phyloP scores from a whole-genome alignment of 176 grass and related monocot genomes.

The Paspalum vaginatum region DNA sequence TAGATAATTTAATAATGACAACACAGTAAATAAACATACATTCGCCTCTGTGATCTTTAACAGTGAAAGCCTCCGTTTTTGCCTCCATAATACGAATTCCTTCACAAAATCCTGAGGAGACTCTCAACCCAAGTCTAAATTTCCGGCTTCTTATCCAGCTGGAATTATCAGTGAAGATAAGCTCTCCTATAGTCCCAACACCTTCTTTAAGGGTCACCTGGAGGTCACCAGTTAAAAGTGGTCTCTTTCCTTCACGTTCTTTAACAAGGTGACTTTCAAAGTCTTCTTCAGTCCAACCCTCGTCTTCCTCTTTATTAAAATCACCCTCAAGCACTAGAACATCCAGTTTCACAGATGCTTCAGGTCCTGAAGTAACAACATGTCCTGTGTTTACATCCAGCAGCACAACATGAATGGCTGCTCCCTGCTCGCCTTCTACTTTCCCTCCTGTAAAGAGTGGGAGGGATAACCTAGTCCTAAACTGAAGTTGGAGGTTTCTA shows the following conservation, averaged over 20 bases:
- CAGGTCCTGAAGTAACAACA: slow-evolving; percentile 62
- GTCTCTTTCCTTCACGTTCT: slow-evolving; percentile 88
- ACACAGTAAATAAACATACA: slow-evolving; percentile 52
- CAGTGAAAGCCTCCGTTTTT: slow-evolving; percentile 91
- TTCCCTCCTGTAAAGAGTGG: slow-evolving; percentile 92
- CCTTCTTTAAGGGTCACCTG: slow-evolving; percentile 85
- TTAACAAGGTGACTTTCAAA: slow-evolving; percentile 75
- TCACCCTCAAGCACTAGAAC: slow-evolving; percentile 82
- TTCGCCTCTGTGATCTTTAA: slow-evolving; percentile 94
- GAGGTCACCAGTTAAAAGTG: slow-evolving; percentile 81
- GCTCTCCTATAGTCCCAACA: slow-evolving; percentile 83
- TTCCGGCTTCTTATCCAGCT: slow-evolving; percentile 92
- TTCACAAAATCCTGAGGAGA: slow-evolving; percentile 64
- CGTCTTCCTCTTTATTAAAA: slow-evolving; percentile 87
- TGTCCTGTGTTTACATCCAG: slow-evolving; percentile 62
- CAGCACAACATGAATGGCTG: slow-evolving; percentile 83
- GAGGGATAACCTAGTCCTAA: slow-evolving; percentile 64
- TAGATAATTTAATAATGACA: slow-evolving; percentile 32
- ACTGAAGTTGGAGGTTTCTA: slow-evolving; percentile 74
- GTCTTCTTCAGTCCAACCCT: slow-evolving; percentile 87
- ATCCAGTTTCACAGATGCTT: slow-evolving; percentile 74
- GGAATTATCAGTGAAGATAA: slow-evolving; percentile 91
- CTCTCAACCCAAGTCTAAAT: slow-evolving; percentile 83
- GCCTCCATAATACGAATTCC: slow-evolving; percentile 77
- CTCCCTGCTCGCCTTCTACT: slow-evolving; percentile 91